Percentiles rank a stretch among this genome's conserved stretches.
Evolutionary conservation across 2,329 filamentous ascomycete species (phyloP).

Genomic region (Diplodia mutila): DNA sequence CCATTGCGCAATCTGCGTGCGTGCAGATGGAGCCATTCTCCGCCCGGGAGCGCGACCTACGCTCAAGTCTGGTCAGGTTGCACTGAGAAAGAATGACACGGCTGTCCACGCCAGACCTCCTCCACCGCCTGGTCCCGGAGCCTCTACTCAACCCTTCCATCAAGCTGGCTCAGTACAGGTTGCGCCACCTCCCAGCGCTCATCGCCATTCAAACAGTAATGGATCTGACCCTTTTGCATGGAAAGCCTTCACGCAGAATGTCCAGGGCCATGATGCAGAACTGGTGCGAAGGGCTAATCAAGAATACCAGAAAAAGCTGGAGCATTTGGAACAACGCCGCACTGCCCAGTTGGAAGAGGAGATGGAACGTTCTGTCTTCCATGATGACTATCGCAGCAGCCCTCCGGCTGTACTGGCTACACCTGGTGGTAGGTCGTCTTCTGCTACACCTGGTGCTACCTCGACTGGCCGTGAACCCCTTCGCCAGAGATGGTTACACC

Average conservation of each 20-base stretch:
- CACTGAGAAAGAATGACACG: not conserved
- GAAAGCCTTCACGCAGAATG: not conserved
- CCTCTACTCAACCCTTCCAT: not conserved
- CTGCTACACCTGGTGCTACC: not conserved
- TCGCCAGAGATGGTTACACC: not conserved
- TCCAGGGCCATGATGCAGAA: not conserved
- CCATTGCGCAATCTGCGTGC: conserved; percentile 15
- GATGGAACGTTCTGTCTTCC: conserved; percentile 10
- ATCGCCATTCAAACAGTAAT: not conserved
- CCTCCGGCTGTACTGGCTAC: not conserved
- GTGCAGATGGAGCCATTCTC: not conserved
- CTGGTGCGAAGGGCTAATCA: not conserved
- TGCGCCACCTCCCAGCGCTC: not conserved
- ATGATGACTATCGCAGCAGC: not conserved
- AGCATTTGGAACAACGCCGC: not conserved
- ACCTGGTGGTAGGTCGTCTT: not conserved
- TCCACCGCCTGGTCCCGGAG: not conserved
- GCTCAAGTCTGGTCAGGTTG: not conserved
- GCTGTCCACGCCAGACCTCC: not conserved
- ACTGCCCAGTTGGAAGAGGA: not conserved
- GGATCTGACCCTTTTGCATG: not conserved
- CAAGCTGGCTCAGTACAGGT: not conserved
- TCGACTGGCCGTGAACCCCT: not conserved
- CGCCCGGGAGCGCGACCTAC: not conserved
- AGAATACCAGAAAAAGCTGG: not conserved